A percentile compares a stretch with the other conserved stretches of the same genome.
These are phyloP conservation scores for Inga laurina DNA, from an alignment of 306 rosid genomes.

Conservation along the genomic window DNA sequence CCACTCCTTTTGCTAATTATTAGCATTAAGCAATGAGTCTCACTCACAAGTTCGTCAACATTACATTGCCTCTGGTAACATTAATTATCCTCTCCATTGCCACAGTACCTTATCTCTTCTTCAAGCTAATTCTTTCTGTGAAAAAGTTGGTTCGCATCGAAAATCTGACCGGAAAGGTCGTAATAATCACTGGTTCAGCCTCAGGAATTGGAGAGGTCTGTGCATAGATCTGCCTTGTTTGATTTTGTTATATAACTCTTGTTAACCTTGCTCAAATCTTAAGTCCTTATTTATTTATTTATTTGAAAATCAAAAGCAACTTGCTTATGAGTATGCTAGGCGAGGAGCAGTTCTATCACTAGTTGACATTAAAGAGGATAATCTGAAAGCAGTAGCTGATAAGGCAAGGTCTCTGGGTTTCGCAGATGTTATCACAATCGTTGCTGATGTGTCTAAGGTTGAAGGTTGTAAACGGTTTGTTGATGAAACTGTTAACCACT, in stretches of 20 bases:
- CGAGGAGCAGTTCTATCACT: slow-evolving; percentile 65
- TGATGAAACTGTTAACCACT: slow-evolving; percentile 52
- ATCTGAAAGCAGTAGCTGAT: slow-evolving; percentile 52
- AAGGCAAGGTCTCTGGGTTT: slow-evolving; percentile 50
- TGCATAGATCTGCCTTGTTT: not conserved
- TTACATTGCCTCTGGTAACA: slow-evolving; percentile 27
- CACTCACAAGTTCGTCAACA: slow-evolving; percentile 24
- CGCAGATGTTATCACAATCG: slow-evolving; percentile 49
- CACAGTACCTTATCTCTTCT: slow-evolving; percentile 22
- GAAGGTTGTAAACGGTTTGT: slow-evolving; percentile 57
- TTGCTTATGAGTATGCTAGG: slow-evolving; percentile 76
- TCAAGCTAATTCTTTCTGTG: slow-evolving; percentile 5
- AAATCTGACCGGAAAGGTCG: slow-evolving; percentile 35
- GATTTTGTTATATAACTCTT: not conserved
- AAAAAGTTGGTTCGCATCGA: slow-evolving; percentile 2
- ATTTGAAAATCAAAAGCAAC: slow-evolving; percentile 30
- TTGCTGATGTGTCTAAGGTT: slow-evolving; percentile 60
- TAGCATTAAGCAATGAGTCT: slow-evolving; percentile 17
- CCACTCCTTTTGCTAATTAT: no score
- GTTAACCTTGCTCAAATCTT: not conserved
- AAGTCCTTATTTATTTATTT: not conserved
- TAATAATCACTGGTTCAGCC: slow-evolving; percentile 48
- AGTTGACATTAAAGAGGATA: slow-evolving; percentile 51
- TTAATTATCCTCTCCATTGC: not conserved
- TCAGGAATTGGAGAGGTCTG: slow-evolving; percentile 46